Conservation (phyloP, 2,329 filamentous ascomycete genomes). For the Rhinocladiella mackenziei region DNA sequence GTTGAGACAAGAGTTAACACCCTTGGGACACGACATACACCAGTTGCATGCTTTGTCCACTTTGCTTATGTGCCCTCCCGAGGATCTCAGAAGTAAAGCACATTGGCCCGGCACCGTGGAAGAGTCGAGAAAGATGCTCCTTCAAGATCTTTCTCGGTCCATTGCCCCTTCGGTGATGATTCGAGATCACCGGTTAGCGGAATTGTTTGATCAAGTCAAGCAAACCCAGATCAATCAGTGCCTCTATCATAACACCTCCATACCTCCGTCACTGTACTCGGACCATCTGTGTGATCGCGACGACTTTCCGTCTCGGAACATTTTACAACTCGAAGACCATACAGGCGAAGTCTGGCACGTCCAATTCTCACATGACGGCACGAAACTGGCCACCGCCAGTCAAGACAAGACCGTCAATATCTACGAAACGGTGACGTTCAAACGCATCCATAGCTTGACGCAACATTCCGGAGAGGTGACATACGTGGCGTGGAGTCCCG, state of each 20-base stretch:
- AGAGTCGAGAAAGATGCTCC: constrained; percentile 66
- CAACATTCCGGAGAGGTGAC: constrained; percentile 69
- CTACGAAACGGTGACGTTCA: constrained; percentile 72
- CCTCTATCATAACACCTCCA: constrained; percentile 78
- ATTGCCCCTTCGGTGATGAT: constrained; percentile 98
- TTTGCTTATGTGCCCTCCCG: constrained; percentile 80
- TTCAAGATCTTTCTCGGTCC: constrained; percentile 79
- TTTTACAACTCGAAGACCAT: constrained; percentile 68
- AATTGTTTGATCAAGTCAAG: constrained; percentile 78
- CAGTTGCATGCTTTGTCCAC: constrained; percentile 80
- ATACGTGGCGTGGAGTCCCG: constrained; percentile 85
- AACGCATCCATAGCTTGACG: constrained; percentile 57
- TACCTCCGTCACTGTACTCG: constrained; percentile 77
- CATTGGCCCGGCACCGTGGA: constrained; percentile 80
- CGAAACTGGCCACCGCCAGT: constrained; percentile 75
- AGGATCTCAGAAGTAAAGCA: constrained; percentile 71
- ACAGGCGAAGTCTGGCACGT: constrained; percentile 86
- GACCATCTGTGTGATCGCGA: constrained; percentile 79
- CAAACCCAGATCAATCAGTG: constrained; percentile 77
- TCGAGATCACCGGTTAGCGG: constrained; percentile 80
- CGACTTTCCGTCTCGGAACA: constrained; percentile 71
- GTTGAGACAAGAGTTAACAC: constrained; percentile 82
- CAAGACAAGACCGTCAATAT: constrained; percentile 71
- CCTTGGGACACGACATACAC: constrained; percentile 71
- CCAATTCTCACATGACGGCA: constrained; percentile 83